Evolutionary conservation across 352 stramenopile genomes (phyloP).

Genomic region (Phytophthora colocasiae): DNA sequence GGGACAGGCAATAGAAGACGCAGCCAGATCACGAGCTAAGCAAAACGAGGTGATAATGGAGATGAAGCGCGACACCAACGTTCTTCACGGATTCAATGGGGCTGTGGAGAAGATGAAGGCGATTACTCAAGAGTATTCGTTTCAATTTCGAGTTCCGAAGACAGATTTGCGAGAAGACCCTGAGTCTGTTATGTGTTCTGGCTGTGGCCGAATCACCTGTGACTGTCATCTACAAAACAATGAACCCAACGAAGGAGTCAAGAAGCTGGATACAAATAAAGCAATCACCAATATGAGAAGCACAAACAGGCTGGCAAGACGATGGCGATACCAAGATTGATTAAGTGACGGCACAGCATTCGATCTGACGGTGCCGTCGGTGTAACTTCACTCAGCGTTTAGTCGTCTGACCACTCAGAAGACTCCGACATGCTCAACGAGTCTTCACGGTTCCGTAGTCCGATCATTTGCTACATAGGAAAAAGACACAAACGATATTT

Average conservation of each 20-base stretch:
- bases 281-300: slow-evolving; percentile 29
- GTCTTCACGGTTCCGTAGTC: slow-evolving; percentile 73
- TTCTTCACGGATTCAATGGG: slow-evolving; percentile 60
- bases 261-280: slow-evolving; percentile 19
- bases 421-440: slow-evolving; percentile 87
- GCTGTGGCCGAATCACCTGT: slow-evolving; percentile 61
- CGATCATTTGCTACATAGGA: slow-evolving; percentile 82
- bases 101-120: slow-evolving; percentile 56
- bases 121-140: slow-evolving; percentile 62
- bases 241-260: slow-evolving; percentile 2
- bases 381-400: slow-evolving; percentile 22
- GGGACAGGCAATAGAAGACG: slow-evolving; percentile 54
- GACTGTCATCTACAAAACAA: slow-evolving; percentile 47
- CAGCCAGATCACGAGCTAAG: slow-evolving; percentile 44
- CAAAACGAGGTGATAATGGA: slow-evolving; percentile 52
- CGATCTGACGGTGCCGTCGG: slow-evolving; percentile 24
- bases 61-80: slow-evolving; percentile 47
- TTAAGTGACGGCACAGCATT: slow-evolving; percentile 17
- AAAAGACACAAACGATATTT: background rate
- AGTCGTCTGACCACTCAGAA: slow-evolving; percentile 90
- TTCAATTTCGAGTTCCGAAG: slow-evolving; percentile 68
- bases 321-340: slow-evolving; percentile 49
- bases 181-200: slow-evolving; percentile 51
- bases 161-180: slow-evolving; percentile 57
- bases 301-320: slow-evolving; percentile 38